These are phyloP conservation scores for Lecanoromycetidae sp. DNA, from an alignment of 2,329 filamentous ascomycete genomes.

Conservation along the genomic window DNA sequence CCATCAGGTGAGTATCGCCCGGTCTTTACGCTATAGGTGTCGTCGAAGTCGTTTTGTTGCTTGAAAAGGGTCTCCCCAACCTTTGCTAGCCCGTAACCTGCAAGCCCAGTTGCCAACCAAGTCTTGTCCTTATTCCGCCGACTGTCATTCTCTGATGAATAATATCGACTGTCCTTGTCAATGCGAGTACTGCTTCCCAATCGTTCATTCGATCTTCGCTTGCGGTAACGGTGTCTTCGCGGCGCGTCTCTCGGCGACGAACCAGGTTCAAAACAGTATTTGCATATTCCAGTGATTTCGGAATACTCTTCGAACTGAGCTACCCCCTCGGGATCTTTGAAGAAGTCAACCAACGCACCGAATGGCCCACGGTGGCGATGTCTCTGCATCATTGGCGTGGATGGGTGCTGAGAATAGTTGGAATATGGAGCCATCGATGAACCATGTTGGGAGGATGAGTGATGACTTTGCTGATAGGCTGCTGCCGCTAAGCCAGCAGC, in stretches of 20 bases:
- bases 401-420: no score
- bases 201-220: constrained; percentile 36
- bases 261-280: constrained; percentile 51
- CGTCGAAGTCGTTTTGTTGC: constrained; percentile 43
- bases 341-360: constrained; percentile 46
- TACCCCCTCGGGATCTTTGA: constrained; percentile 53
- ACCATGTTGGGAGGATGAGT: constrained; percentile 8
- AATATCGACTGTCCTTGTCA: constrained; percentile 49
- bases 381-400: constrained; percentile 34
- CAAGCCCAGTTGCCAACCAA: constrained; percentile 43
- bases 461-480: constrained; percentile 32
- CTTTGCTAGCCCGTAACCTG: constrained; percentile 41
- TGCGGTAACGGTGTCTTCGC: constrained; percentile 45
- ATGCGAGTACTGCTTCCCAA: constrained; percentile 35
- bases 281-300: constrained; percentile 54
- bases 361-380: constrained; percentile 47
- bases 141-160: constrained; percentile 39
- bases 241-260: constrained; percentile 46
- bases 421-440: constrained; percentile 17
- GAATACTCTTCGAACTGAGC: constrained; percentile 56
- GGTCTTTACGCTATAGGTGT: constrained; percentile 47
- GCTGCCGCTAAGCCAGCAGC: constrained; percentile 32
- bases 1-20: constrained; percentile 33
- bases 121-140: constrained; percentile 34
- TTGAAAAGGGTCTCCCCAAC: constrained; percentile 43